Conservation (phyloP, 352 stramenopile species). For the Phytophthora crassamura region DNA sequence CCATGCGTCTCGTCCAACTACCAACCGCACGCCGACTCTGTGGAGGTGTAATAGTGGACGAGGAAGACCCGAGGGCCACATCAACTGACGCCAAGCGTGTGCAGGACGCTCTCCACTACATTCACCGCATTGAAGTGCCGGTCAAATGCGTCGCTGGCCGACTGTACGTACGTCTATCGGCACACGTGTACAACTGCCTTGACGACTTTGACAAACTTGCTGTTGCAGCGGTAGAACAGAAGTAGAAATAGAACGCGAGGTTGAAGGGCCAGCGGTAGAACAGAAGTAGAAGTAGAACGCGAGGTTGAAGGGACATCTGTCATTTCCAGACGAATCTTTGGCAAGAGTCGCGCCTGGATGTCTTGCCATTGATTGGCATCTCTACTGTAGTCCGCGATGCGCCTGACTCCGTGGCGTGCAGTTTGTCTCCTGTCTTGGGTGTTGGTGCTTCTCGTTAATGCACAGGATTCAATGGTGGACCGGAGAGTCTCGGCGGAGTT, state of each 20-base stretch:
- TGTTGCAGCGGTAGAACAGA: constrained; percentile 15
- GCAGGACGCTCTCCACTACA: constrained; percentile 89
- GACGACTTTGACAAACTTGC: constrained; percentile 86
- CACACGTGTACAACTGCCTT: constrained; percentile 93
- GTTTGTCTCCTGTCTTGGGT: constrained; percentile 9
- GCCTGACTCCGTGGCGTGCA: not conserved
- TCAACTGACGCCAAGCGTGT: constrained; percentile 91
- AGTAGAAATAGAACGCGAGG: too few relatives aligned
- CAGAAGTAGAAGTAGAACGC: too few relatives aligned
- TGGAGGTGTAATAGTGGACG: constrained; percentile 32
- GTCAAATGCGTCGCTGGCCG: constrained; percentile 91
- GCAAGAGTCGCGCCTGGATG: constrained; percentile 31
- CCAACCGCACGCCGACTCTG: constrained; percentile 56
- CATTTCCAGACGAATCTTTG: too few relatives aligned
- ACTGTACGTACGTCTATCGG: constrained; percentile 92
- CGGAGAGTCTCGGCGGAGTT: constrained; percentile 38
- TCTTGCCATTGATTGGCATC: constrained; percentile 18
- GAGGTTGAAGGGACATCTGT: too few relatives aligned
- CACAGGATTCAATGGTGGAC: constrained; percentile 20
- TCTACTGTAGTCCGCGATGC: constrained; percentile 3
- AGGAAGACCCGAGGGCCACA: constrained; percentile 46
- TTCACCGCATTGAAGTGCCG: constrained; percentile 90
- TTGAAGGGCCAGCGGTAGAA: too few relatives aligned
- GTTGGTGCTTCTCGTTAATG: constrained; percentile 2
- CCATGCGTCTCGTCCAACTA: constrained; percentile 82